Evolutionary conservation across 2,329 filamentous ascomycete species (phyloP).

Genomic region (Talaromyces rugulosus): DNA sequence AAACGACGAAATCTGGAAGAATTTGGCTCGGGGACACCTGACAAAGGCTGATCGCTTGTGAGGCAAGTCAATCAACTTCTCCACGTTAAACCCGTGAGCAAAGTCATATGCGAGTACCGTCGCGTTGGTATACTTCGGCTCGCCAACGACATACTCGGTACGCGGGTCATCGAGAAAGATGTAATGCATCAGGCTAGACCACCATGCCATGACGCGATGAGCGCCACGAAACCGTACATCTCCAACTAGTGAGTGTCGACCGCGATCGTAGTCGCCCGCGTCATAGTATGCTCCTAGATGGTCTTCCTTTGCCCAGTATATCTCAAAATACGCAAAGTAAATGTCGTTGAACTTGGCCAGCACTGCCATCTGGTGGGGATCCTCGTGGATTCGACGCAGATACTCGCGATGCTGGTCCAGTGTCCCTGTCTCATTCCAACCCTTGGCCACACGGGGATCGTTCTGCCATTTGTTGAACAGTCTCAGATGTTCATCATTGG

Average conservation of each 20-base stretch:
- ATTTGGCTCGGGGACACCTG: slow-evolving; percentile 59
- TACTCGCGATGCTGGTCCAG: slow-evolving; percentile 14
- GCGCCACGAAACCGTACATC: slow-evolving; percentile 47
- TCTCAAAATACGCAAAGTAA: slow-evolving; percentile 6
- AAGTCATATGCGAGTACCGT: slow-evolving; percentile 72
- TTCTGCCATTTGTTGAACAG: slow-evolving; percentile 16
- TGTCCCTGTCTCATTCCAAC: slow-evolving; percentile 15
- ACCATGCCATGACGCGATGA: slow-evolving; percentile 56
- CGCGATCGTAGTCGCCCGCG: slow-evolving; percentile 54
- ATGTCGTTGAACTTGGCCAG: slow-evolving; percentile 12
- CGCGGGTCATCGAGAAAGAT: slow-evolving; percentile 57
- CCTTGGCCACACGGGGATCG: slow-evolving; percentile 14
- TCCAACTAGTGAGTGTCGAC: slow-evolving; percentile 47
- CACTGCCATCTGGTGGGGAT: slow-evolving; percentile 12
- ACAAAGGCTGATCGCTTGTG: slow-evolving; percentile 57
- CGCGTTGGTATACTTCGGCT: slow-evolving; percentile 67
- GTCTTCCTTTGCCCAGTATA: slow-evolving; percentile 44
- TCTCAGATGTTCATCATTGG: slow-evolving; percentile 11
- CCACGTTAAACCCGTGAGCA: slow-evolving; percentile 66
- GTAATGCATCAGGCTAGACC: slow-evolving; percentile 55
- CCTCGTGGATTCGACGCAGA: slow-evolving; percentile 11
- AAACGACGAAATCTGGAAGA: slow-evolving; percentile 55
- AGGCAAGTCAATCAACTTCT: slow-evolving; percentile 68
- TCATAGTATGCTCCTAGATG: slow-evolving; percentile 57
- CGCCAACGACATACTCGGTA: slow-evolving; percentile 52